Conservation (phyloP, 1,139 yeast genomes). For the Pneumocystis oryctolagi region DNA sequence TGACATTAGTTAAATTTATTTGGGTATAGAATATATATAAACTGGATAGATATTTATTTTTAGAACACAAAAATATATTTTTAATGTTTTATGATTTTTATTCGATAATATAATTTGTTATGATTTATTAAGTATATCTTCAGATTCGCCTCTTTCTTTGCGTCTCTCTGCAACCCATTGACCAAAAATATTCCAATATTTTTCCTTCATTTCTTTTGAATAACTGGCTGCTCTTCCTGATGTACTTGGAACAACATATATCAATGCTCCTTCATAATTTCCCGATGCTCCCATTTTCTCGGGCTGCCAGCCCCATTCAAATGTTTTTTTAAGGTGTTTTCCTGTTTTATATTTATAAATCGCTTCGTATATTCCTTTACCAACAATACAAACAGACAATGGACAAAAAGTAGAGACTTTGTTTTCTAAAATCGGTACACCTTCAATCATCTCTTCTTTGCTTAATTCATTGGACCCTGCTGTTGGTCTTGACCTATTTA, state of each 20-base stretch:
- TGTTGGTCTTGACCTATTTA: conserved; percentile 37
- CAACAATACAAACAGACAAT: conserved; percentile 41
- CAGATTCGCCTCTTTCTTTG: background rate
- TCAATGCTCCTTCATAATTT: conserved; percentile 12
- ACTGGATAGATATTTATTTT: background rate
- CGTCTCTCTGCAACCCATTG: conserved; percentile 8
- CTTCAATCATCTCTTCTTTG: conserved; percentile 37
- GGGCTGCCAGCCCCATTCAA: conserved; percentile 41
- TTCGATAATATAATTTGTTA: background rate
- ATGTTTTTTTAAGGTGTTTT: conserved; percentile 17
- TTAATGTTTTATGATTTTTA: background rate
- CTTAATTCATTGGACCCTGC: conserved; percentile 43
- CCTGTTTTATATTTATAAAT: conserved; percentile 30
- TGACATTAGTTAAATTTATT: background rate
- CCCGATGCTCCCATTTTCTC: conserved; percentile 12
- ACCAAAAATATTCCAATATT: conserved; percentile 34
- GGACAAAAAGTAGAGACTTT: conserved; percentile 33
- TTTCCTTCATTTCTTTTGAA: conserved; percentile 32
- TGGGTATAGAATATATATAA: background rate
- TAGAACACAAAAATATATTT: background rate
- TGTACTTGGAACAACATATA: conserved; percentile 58
- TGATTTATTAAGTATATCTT: background rate
- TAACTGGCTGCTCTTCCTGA: conserved; percentile 58
- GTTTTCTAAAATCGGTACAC: conserved; percentile 39
- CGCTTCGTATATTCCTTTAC: conserved; percentile 69